Conservation (phyloP, 257 asterid species). For the Handroanthus guayacan region DNA sequence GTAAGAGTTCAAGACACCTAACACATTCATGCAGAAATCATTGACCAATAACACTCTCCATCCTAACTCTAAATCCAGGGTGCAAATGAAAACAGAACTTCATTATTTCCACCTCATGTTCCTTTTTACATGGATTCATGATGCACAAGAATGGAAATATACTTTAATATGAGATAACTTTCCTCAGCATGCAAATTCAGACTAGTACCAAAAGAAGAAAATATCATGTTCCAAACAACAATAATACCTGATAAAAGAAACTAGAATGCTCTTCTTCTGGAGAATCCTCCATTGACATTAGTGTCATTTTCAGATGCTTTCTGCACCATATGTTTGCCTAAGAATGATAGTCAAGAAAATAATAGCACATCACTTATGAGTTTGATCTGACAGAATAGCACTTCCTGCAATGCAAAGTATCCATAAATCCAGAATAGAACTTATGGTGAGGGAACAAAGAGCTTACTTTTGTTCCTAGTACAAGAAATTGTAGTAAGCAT, state of each 20-base stretch:
- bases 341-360: slow-evolving; percentile 30
- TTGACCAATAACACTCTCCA: neutral
- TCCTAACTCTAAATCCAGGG: slow-evolving; percentile 25
- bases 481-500: slow-evolving; percentile 62
- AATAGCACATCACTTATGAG: slow-evolving; percentile 3
- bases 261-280: slow-evolving; percentile 89
- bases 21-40: slow-evolving; percentile 22
- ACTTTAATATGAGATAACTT: neutral
- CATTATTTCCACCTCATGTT: neutral
- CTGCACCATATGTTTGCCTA: slow-evolving; percentile 88
- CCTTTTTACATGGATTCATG: neutral
- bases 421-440: slow-evolving; percentile 17
- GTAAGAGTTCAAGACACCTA: neutral
- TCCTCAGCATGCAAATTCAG: slow-evolving; percentile 15
- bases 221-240: slow-evolving; percentile 21
- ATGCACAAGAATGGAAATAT: neutral
- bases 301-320: slow-evolving; percentile 92
- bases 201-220: slow-evolving; percentile 19
- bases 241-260: slow-evolving; percentile 80
- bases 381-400: slow-evolving; percentile 8
- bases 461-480: slow-evolving; percentile 75
- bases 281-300: slow-evolving; percentile 88
- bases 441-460: slow-evolving; percentile 4
- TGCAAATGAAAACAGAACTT: slow-evolving; percentile 4
- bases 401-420: slow-evolving; percentile 12